These are phyloP conservation scores for Plasmodium blacklocki DNA, from an alignment of 169 alveolate species.

Conservation along the genomic window DNA sequence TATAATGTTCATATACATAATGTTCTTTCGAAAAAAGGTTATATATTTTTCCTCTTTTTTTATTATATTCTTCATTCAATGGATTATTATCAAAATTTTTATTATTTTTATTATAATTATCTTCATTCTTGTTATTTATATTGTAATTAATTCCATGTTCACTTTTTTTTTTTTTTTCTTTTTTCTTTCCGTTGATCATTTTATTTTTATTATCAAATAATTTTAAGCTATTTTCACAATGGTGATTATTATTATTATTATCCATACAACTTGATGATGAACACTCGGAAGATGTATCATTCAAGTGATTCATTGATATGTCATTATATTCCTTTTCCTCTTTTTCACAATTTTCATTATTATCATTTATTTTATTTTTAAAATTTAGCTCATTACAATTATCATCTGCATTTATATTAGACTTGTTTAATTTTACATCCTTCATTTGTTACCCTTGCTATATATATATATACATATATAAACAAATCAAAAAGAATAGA, in stretches of 20 bases:
- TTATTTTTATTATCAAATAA: no score
- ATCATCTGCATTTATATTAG: neutral
- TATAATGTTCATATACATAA: conserved; percentile 36
- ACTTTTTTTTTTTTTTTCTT: no score
- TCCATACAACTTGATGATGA: neutral
- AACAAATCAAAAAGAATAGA: no score
- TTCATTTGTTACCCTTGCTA: neutral
- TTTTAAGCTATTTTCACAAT: neutral
- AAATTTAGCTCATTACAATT: neutral
- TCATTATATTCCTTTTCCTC: conserved; percentile 1
- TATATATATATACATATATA: neutral
- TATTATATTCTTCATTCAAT: neutral
- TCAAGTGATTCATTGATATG: neutral
- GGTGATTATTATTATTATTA: neutral
- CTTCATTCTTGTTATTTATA: neutral
- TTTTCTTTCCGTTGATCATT: no score
- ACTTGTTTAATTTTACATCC: neutral
- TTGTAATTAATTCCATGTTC: neutral
- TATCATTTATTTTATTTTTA: neutral
- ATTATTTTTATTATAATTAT: neutral
- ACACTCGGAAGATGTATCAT: neutral
- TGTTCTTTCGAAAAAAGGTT: conserved; percentile 27
- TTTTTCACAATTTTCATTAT: no score
- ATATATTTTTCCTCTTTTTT: neutral
- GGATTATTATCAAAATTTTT: neutral